phyloP scores from a whole-genome alignment of 2,329 filamentous ascomycete genomes.

The Calonectria hongkongensis region DNA sequence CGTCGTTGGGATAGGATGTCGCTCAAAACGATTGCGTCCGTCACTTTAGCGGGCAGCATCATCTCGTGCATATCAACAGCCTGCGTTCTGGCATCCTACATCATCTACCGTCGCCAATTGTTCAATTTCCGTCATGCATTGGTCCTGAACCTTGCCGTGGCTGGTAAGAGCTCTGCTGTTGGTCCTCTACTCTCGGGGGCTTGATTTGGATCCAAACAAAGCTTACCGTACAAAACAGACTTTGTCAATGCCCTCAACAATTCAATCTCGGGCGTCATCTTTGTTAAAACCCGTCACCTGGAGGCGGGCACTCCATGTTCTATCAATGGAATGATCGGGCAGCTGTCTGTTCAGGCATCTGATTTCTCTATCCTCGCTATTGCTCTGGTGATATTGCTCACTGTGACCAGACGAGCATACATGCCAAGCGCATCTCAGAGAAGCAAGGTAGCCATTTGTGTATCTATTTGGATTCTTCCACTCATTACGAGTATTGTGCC shows the following conservation, averaged over 20 bases:
- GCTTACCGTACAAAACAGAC: conserved; percentile 33
- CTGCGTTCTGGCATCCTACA: conserved; percentile 49
- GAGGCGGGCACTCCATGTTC: conserved; percentile 41
- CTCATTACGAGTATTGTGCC: conserved; percentile 47
- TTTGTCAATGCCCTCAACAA: conserved; percentile 52
- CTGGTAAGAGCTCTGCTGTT: conserved; percentile 39
- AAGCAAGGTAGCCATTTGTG: conserved; percentile 40
- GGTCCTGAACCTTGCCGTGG: conserved; percentile 50
- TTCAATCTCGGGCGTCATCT: conserved; percentile 49
- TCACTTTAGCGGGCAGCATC: conserved; percentile 50
- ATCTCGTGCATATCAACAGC: conserved; percentile 49
- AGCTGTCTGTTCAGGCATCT: conserved; percentile 50
- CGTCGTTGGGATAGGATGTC: conserved; percentile 36
- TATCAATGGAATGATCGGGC: conserved; percentile 46
- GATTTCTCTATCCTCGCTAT: conserved; percentile 53
- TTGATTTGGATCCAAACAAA: neutral
- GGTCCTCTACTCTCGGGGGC: neutral
- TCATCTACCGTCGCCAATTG: conserved; percentile 49
- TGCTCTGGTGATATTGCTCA: conserved; percentile 48
- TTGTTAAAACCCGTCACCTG: conserved; percentile 36
- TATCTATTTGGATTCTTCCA: conserved; percentile 46
- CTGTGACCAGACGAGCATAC: conserved; percentile 46
- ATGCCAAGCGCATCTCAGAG: conserved; percentile 42
- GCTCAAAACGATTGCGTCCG: conserved; percentile 44
- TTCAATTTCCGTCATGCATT: conserved; percentile 51